phyloP scores from a whole-genome alignment of 2,329 filamentous ascomycete genomes.

The Cadophora gregata region DNA sequence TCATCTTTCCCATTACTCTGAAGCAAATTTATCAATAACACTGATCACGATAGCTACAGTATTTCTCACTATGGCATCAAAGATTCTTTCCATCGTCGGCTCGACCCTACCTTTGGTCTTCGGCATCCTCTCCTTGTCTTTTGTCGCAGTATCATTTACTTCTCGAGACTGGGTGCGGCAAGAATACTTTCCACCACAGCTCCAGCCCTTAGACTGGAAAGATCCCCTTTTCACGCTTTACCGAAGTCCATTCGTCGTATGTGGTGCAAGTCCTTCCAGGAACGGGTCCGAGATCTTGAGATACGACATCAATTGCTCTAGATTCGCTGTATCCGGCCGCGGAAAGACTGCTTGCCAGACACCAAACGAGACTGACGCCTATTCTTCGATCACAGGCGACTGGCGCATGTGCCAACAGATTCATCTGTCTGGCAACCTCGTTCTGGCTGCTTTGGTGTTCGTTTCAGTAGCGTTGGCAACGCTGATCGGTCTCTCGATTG shows the following conservation, averaged over 20 bases:
- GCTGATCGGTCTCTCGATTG: background rate
- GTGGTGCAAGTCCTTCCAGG: background rate
- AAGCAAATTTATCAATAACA: background rate
- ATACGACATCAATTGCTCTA: background rate
- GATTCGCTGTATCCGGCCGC: background rate
- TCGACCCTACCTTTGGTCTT: background rate
- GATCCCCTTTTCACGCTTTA: background rate
- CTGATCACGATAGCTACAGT: background rate
- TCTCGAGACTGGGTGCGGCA: background rate
- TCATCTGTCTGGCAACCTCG: background rate
- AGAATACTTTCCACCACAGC: slow-evolving; percentile 1
- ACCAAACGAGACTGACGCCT: background rate
- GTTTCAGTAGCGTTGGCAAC: background rate
- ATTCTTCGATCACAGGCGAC: background rate
- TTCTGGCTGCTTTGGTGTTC: background rate
- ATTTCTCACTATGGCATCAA: background rate
- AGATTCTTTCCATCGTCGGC: background rate
- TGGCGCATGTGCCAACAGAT: background rate
- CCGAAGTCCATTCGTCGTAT: background rate
- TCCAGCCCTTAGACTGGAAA: background rate
- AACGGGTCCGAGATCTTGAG: background rate
- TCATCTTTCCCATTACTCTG: too few relatives aligned
- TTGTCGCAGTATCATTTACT: background rate
- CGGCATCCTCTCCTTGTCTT: background rate
- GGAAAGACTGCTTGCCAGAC: background rate